Percentiles rank a stretch among this genome's conserved stretches.
Evolutionary conservation across 2,329 filamentous ascomycete genomes (phyloP).

Genomic region (Fusarium brachygibbosum): DNA sequence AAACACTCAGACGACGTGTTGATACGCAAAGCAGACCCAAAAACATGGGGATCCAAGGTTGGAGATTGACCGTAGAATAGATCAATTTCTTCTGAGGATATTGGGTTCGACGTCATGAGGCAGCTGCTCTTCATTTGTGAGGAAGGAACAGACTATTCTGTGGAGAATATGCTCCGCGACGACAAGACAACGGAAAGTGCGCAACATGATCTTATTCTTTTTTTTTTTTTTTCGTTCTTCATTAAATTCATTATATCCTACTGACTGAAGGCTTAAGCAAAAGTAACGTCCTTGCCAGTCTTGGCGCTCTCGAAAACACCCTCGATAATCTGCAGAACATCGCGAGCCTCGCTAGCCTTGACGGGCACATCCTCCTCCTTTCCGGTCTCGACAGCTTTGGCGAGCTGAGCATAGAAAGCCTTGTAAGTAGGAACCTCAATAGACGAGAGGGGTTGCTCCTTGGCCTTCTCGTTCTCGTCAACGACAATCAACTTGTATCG

Average conservation of each 20-base stretch:
- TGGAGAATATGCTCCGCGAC: background rate
- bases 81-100: background rate
- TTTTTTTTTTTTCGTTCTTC: conserved; percentile 8
- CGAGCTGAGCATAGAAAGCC: conserved; percentile 73
- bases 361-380: conserved; percentile 66
- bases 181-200: background rate
- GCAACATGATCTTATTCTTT: background rate
- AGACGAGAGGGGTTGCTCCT: conserved; percentile 66
- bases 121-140: background rate
- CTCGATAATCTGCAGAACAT: conserved; percentile 68
- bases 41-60: background rate
- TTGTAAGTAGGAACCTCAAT: conserved; percentile 76
- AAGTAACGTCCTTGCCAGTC: conserved; percentile 60
- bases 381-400: conserved; percentile 61
- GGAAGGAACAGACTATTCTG: background rate
- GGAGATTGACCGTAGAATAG: background rate
- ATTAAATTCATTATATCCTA: conserved; percentile 32
- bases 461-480: conserved; percentile 63
- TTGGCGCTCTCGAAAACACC: conserved; percentile 64
- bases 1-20: background rate
- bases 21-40: background rate
- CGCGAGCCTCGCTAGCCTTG: conserved; percentile 64
- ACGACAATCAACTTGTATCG: conserved; percentile 72
- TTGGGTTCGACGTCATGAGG: too few species aligned
- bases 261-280: conserved; percentile 43